Evolutionary conservation across 805 yeast genomes (phyloP).

Genomic region (Wickerhamiella dianesei): DNA sequence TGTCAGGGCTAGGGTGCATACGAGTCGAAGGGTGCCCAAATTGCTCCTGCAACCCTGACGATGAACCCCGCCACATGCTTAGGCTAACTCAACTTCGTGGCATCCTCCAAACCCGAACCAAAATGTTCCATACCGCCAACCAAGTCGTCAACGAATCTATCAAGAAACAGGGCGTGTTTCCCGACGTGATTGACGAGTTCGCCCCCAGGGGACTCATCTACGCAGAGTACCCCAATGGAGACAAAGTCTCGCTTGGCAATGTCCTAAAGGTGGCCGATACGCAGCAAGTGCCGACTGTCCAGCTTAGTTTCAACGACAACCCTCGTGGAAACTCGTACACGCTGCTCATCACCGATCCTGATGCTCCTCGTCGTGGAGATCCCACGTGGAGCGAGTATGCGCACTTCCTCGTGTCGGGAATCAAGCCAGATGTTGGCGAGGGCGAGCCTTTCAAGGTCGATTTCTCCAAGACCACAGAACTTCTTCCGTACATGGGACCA

Average conservation of each 20-base stretch:
- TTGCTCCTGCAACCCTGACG: too few relatives aligned
- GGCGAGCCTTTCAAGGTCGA: slow-evolving; percentile 21
- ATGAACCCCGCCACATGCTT: too few relatives aligned
- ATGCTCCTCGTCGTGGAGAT: slow-evolving; percentile 76
- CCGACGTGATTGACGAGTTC: slow-evolving; percentile 29
- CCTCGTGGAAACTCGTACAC: slow-evolving; percentile 41
- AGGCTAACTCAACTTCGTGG: not conserved
- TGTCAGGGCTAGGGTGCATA: too few relatives aligned
- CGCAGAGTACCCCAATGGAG: slow-evolving; percentile 40
- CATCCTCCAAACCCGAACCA: not conserved
- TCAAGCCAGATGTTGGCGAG: slow-evolving; percentile 20
- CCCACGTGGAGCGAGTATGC: slow-evolving; percentile 80
- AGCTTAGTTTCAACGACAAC: slow-evolving; percentile 42
- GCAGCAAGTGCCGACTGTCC: slow-evolving; percentile 51
- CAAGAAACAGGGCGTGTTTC: slow-evolving; percentile 30
- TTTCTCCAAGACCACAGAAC: slow-evolving; percentile 28
- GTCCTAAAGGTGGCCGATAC: slow-evolving; percentile 50
- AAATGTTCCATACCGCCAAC: slow-evolving; percentile 15
- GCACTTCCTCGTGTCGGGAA: slow-evolving; percentile 47
- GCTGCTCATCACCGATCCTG: slow-evolving; percentile 79
- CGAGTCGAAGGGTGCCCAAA: too few relatives aligned
- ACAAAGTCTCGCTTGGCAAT: slow-evolving; percentile 65
- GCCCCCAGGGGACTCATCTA: slow-evolving; percentile 33
- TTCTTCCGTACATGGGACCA: slow-evolving; percentile 61
- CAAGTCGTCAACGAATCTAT: slow-evolving; percentile 26